Evolutionary conservation across 1,284 basidiomycete species (phyloP), one percentile per base, ranked within the genome.

Genomic region (Austroboletus novae-zelandiae): DNA sequence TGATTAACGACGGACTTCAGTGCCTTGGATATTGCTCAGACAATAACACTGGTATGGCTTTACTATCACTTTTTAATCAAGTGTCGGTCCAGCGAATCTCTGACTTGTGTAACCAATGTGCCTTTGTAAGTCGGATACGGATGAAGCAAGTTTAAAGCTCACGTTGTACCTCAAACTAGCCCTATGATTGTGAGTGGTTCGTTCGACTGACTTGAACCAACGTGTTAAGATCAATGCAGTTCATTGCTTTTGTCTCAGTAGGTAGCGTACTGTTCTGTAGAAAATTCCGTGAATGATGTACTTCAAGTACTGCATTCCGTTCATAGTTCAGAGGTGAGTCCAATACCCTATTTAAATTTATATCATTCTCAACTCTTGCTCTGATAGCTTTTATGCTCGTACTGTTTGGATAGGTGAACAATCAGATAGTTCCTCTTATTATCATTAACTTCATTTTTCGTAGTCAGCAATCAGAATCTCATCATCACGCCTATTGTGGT

Each of bases 341-440:
- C 3, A 18, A 11, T 37, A 17, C 14, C 2, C 4, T 27, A n/a
- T 36, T 5, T 15, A 9, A 15, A 29, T 8, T 32, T 36, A 30
- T 11, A 25, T 3, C 11, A 10, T 37, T 31, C 15, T 27, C 46
- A n/a, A n/a, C n/a, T 60, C 17, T 60, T 31, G 3, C 7, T 9
- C 15, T 25, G 3, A 35, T 40, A 65, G 62, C 41, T 62, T 62
- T 35, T 66, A 62, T 17, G 51, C 49, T 30, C 64, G 66, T 30
- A 59, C 62, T 30, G 52, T 63, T 5, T 63, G 61, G 61, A 63
- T 65, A 60, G 65, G 62, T 62, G 40, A 43, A 59, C 43, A 8
- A 7, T n/a, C 23, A 32, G 1, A 9, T 10, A 4, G 6, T 18
- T 25, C 32, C 15, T 2, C 17, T 15, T n/a, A 25, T 41, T 11